Percentiles rank a stretch among this genome's conserved stretches.
phyloP scores from a whole-genome alignment of 345 rosid genomes.

The Atalantia buxifolia region DNA sequence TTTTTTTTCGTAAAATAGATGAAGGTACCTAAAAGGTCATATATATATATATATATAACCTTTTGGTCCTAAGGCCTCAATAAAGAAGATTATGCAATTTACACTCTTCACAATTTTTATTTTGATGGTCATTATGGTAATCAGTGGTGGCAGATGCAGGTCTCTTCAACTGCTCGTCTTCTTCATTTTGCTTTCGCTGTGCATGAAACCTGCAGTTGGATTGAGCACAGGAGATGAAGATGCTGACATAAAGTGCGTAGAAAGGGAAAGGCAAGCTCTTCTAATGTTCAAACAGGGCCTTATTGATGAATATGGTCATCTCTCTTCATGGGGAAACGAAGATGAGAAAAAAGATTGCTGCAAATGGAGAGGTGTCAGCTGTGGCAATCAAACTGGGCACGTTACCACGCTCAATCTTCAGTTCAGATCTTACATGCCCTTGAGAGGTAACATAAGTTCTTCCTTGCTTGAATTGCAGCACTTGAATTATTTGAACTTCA shows the following conservation, averaged over 20 bases:
- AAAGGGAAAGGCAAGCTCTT: slow-evolving; percentile 24
- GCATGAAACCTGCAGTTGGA: background rate
- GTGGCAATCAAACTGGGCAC: slow-evolving; percentile 11
- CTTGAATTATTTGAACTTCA: slow-evolving; percentile 39
- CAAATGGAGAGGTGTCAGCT: slow-evolving; percentile 24
- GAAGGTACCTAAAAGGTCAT: no score
- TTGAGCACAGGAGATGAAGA: background rate
- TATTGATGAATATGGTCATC: slow-evolving; percentile 3
- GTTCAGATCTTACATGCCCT: background rate
- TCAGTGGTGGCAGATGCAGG: background rate
- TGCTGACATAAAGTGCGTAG: slow-evolving; percentile 9
- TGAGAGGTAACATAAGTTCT: slow-evolving; percentile 37
- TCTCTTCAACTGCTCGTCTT: background rate
- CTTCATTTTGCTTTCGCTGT: background rate
- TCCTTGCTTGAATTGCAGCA: slow-evolving; percentile 35
- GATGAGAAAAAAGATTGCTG: slow-evolving; percentile 23
- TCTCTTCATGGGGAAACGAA: slow-evolving; percentile 27
- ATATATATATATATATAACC: no score
- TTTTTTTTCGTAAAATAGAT: no score
- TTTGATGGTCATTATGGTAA: background rate
- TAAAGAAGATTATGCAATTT: background rate
- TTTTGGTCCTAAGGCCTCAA: background rate
- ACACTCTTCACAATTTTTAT: background rate
- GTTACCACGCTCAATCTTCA: slow-evolving; percentile 18
- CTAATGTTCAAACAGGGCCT: slow-evolving; percentile 20